Evolutionary conservation across 129 eudicot species (phyloP).

Genomic region (Flaveria robusta): DNA sequence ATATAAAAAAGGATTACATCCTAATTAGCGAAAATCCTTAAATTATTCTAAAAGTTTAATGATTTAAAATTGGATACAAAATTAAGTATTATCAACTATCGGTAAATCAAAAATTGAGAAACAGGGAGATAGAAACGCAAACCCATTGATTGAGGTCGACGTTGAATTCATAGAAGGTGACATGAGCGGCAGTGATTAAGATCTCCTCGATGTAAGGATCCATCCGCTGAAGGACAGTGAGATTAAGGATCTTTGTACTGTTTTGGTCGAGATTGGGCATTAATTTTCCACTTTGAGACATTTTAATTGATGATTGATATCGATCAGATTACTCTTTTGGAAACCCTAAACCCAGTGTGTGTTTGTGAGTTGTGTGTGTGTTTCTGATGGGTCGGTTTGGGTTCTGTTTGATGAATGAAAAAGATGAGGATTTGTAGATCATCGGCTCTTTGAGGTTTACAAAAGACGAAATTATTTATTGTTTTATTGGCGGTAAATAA

Average conservation of each 20-base stretch:
- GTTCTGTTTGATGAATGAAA: constrained; percentile 3
- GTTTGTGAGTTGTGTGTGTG: neutral
- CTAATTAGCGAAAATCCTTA: constrained; percentile 5
- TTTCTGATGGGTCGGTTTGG: constrained; percentile 8
- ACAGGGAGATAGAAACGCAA: neutral
- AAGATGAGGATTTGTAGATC: neutral
- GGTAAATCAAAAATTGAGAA: neutral
- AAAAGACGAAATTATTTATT: neutral
- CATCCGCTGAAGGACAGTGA: constrained; percentile 80
- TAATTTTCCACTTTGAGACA: constrained; percentile 55
- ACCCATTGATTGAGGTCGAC: constrained; percentile 82
- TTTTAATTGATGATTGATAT: constrained; percentile 18
- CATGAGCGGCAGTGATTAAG: constrained; percentile 85
- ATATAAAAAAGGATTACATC: no score
- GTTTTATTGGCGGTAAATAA: constrained; percentile 8
- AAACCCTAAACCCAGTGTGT: constrained; percentile 39
- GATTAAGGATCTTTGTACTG: constrained; percentile 70
- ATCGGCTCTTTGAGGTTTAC: constrained; percentile 3
- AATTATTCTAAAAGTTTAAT: neutral
- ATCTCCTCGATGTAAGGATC: constrained; percentile 85
- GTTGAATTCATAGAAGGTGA: constrained; percentile 76
- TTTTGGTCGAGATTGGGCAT: constrained; percentile 75
- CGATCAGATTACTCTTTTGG: constrained; percentile 11
- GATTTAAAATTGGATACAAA: neutral
- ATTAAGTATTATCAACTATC: neutral